Evolutionary conservation across 768 basidiomycete species (phyloP).

Genomic region (Crucibulum laeve): DNA sequence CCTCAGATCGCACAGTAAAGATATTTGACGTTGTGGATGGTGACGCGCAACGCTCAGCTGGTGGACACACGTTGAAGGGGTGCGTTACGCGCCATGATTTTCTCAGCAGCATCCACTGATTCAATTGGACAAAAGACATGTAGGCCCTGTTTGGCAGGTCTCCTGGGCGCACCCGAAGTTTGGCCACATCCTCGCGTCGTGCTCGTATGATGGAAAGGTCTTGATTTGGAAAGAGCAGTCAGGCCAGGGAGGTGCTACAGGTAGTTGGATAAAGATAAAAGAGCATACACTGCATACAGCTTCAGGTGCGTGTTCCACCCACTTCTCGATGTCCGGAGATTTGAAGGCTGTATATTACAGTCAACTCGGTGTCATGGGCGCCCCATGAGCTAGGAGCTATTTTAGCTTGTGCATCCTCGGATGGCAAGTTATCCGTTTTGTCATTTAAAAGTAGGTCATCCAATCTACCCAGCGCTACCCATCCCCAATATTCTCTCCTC

Average conservation of each 20-base stretch:
- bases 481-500: not conserved
- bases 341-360: slow-evolving; percentile 31
- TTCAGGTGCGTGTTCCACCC: slow-evolving; percentile 58
- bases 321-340: not conserved
- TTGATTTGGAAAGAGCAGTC: slow-evolving; percentile 96
- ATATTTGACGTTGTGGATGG: slow-evolving; percentile 94
- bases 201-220: slow-evolving; percentile 97
- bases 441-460: slow-evolving; percentile 86
- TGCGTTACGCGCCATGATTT: slow-evolving; percentile 24
- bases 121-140: slow-evolving; percentile 56
- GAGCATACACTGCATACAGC: slow-evolving; percentile 94
- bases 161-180: slow-evolving; percentile 99
- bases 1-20: slow-evolving; percentile 91
- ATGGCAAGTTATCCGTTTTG: slow-evolving; percentile 94
- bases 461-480: not conserved
- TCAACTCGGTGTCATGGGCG: slow-evolving; percentile 99
- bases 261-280: slow-evolving; percentile 90
- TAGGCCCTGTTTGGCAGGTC: slow-evolving; percentile 97
- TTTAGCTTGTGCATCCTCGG: slow-evolving; percentile 93
- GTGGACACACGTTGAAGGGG: slow-evolving; percentile 80
- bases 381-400: slow-evolving; percentile 97
- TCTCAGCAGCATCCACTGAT: not conserved
- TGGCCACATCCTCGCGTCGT: slow-evolving; percentile 95
- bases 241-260: slow-evolving; percentile 45
- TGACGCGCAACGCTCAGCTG: slow-evolving; percentile 58